Conservation (phyloP, 177 flowering plant genomes). For the Vitis hybrid region DNA sequence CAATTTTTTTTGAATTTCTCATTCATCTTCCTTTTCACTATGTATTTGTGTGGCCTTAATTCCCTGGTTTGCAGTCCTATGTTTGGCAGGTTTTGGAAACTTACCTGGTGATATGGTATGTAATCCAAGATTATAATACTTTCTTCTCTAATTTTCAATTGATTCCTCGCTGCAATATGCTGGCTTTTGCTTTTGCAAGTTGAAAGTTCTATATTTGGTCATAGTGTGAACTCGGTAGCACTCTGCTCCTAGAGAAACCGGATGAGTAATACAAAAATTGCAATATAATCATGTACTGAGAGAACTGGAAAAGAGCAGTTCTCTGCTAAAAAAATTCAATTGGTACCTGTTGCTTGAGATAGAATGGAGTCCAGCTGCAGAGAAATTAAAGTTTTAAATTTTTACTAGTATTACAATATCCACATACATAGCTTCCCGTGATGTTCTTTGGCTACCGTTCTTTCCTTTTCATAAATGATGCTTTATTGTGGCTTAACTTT, state of each 20-base stretch:
- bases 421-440: not conserved
- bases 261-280: no score
- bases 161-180: not conserved
- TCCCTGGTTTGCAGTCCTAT: slow-evolving; percentile 55
- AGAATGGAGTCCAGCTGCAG: no score
- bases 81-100: slow-evolving; percentile 98
- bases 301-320: no score
- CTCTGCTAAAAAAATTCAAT: no score
- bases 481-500: not conserved
- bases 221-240: no score
- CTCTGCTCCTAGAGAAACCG: no score
- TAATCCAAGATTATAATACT: slow-evolving; percentile 1
- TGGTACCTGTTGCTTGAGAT: no score
- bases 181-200: not conserved
- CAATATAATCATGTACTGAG: no score
- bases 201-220: no score
- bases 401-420: not conserved
- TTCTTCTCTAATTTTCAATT: not conserved
- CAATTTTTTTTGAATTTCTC: not conserved
- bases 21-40: slow-evolving; percentile 4
- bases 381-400: not conserved
- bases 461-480: not conserved
- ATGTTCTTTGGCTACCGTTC: not conserved
- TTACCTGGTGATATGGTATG: slow-evolving; percentile 99
- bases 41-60: slow-evolving; percentile 51